Evolutionary conservation across 345 rosid species (phyloP), one percentile per base, ranked within the genome.

Genomic region (Boechera retrofracta): DNA sequence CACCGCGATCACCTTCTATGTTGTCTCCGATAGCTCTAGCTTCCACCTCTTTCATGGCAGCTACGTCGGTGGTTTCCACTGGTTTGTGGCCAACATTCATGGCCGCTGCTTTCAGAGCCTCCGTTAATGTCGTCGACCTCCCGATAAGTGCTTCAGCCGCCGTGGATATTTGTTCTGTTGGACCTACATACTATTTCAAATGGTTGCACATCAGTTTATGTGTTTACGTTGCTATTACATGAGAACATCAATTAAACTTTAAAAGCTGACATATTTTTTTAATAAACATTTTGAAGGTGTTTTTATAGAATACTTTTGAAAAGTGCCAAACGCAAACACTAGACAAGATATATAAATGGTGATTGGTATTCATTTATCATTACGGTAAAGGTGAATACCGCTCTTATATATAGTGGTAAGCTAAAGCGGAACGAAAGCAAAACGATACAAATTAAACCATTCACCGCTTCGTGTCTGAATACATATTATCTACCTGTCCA

Each of bases 21-120:
- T 60, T 18, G 3, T 33, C 57, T 16, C 69, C 74, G 4, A 63
- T 44, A 60, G 69, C 70, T 13, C 77, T 60, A 2, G 74, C 0
- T 61, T 79, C 74, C 7, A 79, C 70, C 45, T 67, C 82, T 67
- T 73, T 67, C 26, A 79, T 73, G 49, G 82, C 82, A 11, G 82
- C 82, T 1, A 73, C 15, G 56, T 78, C 78, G 7, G 70, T 52
- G 0, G 64, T 53, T 60, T 78, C 82, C 42, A 78, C 78, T 7
- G 74, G 77, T 18, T 78, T 78, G 2, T 52, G 24, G 2, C 78
- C 78, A 0, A 35, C 74, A 6, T 67, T 78, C 0, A 78, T 78
- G 9, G 82, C 24, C 0, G 78, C 82, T 16, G 78, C 82, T 60
- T 78, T 73, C 1, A 78, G 78, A 41, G 82, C 82, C 2, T 73